phyloP scores from a whole-genome alignment of 2,329 filamentous ascomycete species.

The Macrophomina tecta region DNA sequence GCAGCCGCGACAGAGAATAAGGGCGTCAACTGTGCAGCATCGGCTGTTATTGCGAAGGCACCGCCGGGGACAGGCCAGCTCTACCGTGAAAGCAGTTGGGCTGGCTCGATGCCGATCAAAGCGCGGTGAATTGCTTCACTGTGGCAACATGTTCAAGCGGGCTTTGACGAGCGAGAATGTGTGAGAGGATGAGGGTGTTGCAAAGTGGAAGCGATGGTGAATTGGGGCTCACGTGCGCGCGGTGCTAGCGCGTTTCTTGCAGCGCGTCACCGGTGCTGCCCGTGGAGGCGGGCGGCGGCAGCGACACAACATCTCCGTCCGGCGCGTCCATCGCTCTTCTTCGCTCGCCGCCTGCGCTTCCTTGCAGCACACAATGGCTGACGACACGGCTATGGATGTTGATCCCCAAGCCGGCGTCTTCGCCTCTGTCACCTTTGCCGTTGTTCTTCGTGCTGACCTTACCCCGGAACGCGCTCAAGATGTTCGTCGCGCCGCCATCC shows the following conservation, averaged over 20 bases:
- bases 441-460: constrained; percentile 51
- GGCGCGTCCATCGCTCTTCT: not conserved
- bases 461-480: constrained; percentile 36
- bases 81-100: no score
- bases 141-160: no score
- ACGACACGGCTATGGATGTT: constrained; percentile 27
- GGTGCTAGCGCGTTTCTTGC: constrained; percentile 11
- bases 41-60: no score
- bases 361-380: constrained; percentile 9
- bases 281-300: not conserved
- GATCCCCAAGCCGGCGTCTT: constrained; percentile 42
- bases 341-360: not conserved
- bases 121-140: no score
- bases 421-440: constrained; percentile 47
- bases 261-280: not conserved
- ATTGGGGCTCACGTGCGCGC: not conserved
- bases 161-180: not conserved
- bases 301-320: constrained; percentile 2
- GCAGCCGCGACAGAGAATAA: no score
- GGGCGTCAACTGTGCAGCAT: no score
- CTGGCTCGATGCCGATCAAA: no score
- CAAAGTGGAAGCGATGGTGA: not conserved
- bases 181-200: not conserved
- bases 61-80: no score
- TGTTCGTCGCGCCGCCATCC: constrained; percentile 32